Evolutionary conservation across 129 eudicot genomes (phyloP).

Genomic region (Helianthus tuberosus): DNA sequence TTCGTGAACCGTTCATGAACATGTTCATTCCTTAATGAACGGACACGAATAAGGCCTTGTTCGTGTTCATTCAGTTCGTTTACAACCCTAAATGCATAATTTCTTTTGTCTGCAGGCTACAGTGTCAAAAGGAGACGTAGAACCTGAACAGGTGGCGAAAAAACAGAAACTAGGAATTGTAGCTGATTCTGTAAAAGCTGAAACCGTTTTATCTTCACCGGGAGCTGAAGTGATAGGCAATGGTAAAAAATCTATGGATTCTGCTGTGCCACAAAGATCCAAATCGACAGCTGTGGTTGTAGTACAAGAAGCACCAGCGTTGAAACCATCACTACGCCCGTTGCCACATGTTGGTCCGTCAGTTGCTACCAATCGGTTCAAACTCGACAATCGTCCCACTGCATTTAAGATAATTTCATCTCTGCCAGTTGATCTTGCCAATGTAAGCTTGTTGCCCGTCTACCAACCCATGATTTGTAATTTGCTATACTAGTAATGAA

Average conservation of each 20-base stretch:
- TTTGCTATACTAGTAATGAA: no score
- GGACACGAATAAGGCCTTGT: no score
- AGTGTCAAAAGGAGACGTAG: conserved; percentile 58
- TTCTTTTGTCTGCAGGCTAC: conserved; percentile 55
- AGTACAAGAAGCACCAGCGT: conserved; percentile 42
- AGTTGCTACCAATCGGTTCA: conserved; percentile 60
- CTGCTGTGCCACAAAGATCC: conserved; percentile 29
- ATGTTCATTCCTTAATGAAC: no score
- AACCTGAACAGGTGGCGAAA: conserved; percentile 54
- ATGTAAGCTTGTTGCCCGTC: no score
- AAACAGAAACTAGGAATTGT: conserved; percentile 50
- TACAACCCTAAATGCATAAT: neutral
- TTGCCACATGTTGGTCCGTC: conserved; percentile 49
- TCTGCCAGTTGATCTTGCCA: conserved; percentile 71
- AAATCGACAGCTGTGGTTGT: conserved; percentile 35
- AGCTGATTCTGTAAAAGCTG: conserved; percentile 40
- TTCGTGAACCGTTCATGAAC: no score
- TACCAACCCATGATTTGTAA: no score
- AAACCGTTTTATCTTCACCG: conserved; percentile 34
- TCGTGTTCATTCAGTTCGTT: no score
- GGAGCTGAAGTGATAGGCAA: conserved; percentile 37
- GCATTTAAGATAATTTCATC: conserved; percentile 65
- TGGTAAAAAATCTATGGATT: conserved; percentile 36
- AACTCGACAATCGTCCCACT: conserved; percentile 92
- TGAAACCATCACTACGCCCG: conserved; percentile 55